Base-by-base conservation (phyloP, 441 rosid species). In the Pelargonium australe region DNA sequence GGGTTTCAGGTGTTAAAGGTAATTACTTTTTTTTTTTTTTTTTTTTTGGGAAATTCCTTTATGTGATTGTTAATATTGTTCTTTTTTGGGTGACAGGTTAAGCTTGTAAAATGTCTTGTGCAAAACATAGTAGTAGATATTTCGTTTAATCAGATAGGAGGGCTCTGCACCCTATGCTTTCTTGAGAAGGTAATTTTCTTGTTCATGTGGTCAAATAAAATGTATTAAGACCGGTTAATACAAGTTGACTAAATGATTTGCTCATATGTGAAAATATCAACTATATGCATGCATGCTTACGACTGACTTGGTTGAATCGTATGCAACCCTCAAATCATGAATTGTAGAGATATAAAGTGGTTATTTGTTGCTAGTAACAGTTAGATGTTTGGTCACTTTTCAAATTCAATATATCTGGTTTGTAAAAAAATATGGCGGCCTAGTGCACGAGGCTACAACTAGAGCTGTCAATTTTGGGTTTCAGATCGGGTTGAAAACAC, bases 101-200 rank as follows among this genome's bases (percentile, higher is more conserved):
- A 92, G 85, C 94, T 92, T 78, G 89, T 92, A 55, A 92, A 92
- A 73, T 92, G 92, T 76, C 72, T 92, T 65, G 87, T 92, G 57
- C 97, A 92, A 80, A 87, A 92, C 77, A 86, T 89, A 2, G 91
- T 92, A 44, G 98, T 92, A 47, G 98, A 92, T 84, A 92, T 92
- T 61, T 89, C 94, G 57, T 92, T 90, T 79, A 90, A 90, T 78
- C 98, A 90, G 81, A 76, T 92, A 70, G 96, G 98, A 76, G 98
- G 97, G 31, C 79, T 92, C 41, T 86, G 85, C 75, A 90, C 98
- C 16, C 76, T 90, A 67, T 92, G 94, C 82, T 92, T 92, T 83
- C 96, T 92, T 61, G 96, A 90, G 84, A 43, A 90, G 96, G 96
- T 92, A 87, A 67, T 63, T 53, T 64, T 58, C 49, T 63, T 28